phyloP scores from a whole-genome alignment of 768 basidiomycete genomes.

The Russula dissimulans region DNA sequence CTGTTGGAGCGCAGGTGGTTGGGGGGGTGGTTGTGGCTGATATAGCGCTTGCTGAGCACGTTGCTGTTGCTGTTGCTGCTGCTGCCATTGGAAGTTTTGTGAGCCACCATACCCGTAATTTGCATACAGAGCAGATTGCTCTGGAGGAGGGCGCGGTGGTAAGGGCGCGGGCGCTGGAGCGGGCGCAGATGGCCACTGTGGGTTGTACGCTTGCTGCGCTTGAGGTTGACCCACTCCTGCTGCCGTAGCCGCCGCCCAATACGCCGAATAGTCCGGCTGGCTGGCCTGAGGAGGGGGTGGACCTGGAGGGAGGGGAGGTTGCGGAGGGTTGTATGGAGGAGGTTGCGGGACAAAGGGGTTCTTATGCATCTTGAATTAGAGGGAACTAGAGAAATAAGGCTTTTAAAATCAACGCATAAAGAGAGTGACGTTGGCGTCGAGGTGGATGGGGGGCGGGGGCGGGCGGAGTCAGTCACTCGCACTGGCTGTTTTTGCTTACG shows the following conservation, averaged over 20 bases:
- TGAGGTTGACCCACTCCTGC: slow-evolving; percentile 44
- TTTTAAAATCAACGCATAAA: slow-evolving; percentile 13
- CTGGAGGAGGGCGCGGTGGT: slow-evolving; percentile 56
- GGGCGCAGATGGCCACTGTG: slow-evolving; percentile 52
- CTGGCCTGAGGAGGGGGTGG: slow-evolving; percentile 61
- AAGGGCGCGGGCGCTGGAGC: slow-evolving; percentile 32
- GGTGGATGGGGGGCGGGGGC: background rate
- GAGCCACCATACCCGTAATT: slow-evolving; percentile 87
- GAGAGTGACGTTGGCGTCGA: slow-evolving; percentile 5
- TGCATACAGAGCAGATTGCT: slow-evolving; percentile 79
- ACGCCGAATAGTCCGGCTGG: slow-evolving; percentile 67
- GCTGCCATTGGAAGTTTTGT: slow-evolving; percentile 46
- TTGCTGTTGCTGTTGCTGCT: slow-evolving; percentile 48
- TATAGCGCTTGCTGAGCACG: slow-evolving; percentile 42
- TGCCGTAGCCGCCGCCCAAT: slow-evolving; percentile 59
- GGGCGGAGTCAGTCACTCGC: slow-evolving; percentile 7
- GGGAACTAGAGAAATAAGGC: slow-evolving; percentile 14
- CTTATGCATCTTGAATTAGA: slow-evolving; percentile 54
- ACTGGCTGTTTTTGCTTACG: slow-evolving; percentile 1
- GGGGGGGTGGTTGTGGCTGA: slow-evolving; percentile 42
- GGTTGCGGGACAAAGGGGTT: slow-evolving; percentile 72
- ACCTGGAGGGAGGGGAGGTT: slow-evolving; percentile 74
- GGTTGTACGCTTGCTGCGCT: slow-evolving; percentile 43
- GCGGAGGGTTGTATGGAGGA: slow-evolving; percentile 51
- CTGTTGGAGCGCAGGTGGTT: slow-evolving; percentile 47